phyloP scores from a whole-genome alignment of 768 basidiomycete genomes.

The Termitomyces sp. region DNA sequence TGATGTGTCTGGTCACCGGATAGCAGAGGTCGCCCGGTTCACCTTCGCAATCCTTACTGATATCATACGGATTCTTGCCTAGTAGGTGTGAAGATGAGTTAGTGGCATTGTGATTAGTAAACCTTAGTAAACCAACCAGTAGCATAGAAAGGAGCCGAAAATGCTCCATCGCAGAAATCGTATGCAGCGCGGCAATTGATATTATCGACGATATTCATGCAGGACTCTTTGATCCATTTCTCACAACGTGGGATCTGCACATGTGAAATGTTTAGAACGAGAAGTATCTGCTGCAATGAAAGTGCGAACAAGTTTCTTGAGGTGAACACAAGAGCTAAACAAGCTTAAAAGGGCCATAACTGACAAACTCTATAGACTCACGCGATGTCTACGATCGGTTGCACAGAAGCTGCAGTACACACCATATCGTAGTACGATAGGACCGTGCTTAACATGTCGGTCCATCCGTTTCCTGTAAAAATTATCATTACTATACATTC shows the following conservation, averaged over 20 bases:
- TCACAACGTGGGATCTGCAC: constrained; percentile 61
- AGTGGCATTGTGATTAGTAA: neutral
- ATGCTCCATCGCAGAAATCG: constrained; percentile 49
- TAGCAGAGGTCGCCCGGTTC: constrained; percentile 49
- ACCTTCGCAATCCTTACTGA: constrained; percentile 56
- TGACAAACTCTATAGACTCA: constrained; percentile 30
- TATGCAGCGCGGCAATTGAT: constrained; percentile 61
- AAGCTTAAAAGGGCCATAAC: constrained; percentile 5
- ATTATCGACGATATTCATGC: constrained; percentile 58
- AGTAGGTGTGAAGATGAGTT: neutral
- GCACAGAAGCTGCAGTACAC: constrained; percentile 46
- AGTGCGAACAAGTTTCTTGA: constrained; percentile 50
- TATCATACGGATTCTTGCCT: constrained; percentile 62
- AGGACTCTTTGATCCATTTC: constrained; percentile 45
- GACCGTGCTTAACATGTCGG: constrained; percentile 43
- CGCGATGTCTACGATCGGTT: constrained; percentile 41
- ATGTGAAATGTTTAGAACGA: neutral
- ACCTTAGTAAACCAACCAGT: constrained; percentile 38
- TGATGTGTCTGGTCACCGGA: constrained; percentile 50
- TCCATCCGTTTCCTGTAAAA: constrained; percentile 53
- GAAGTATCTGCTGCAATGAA: neutral
- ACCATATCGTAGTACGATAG: constrained; percentile 41
- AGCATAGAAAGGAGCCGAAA: constrained; percentile 36
- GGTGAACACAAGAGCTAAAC: constrained; percentile 41
- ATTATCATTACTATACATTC: neutral